Percentiles rank a stretch among this genome's conserved stretches.
Conservation (phyloP, 106 monocot species). For the Phalaenopsis aphrodite region DNA sequence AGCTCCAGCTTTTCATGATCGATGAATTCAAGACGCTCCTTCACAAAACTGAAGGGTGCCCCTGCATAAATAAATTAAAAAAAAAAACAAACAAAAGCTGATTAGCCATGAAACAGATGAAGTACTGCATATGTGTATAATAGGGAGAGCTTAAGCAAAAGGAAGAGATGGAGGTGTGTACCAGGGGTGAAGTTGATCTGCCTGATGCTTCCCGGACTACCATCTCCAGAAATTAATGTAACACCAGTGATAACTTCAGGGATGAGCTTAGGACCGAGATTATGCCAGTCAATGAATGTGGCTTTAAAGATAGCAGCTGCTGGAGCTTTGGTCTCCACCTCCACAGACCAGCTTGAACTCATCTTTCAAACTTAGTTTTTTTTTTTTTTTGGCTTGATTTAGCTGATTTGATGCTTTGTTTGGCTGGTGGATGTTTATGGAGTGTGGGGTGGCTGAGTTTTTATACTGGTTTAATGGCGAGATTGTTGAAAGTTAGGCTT, state of each 20-base stretch:
- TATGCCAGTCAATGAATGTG: constrained; percentile 31
- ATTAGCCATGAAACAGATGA: too few species aligned
- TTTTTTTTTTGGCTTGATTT: too few species aligned
- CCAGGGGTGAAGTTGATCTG: constrained; percentile 36
- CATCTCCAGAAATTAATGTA: constrained; percentile 3
- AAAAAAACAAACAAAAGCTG: too few species aligned
- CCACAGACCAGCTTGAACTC: neutral
- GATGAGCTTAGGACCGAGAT: constrained; percentile 33
- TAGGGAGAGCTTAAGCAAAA: neutral
- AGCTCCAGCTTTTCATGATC: constrained; percentile 14
- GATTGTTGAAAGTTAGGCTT: too few species aligned
- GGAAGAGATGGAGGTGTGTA: neutral
- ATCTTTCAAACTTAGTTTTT: too few species aligned
- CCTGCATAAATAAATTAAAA: neutral
- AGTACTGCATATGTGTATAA: too few species aligned
- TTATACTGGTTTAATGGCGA: too few species aligned
- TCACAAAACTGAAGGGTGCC: constrained; percentile 2
- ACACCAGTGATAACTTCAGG: constrained; percentile 18
- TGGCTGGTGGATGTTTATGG: too few species aligned
- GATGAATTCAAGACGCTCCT: constrained; percentile 14
- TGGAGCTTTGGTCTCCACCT: constrained; percentile 26
- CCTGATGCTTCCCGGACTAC: constrained; percentile 21
- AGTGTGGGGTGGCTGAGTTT: too few species aligned
- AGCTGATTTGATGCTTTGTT: too few species aligned
- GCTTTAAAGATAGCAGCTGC: constrained; percentile 31